Percentiles rank a stretch among this genome's conserved stretches.
phyloP scores from a whole-genome alignment of 2,329 filamentous ascomycete genomes.

The Cryphonectria parasitica region DNA sequence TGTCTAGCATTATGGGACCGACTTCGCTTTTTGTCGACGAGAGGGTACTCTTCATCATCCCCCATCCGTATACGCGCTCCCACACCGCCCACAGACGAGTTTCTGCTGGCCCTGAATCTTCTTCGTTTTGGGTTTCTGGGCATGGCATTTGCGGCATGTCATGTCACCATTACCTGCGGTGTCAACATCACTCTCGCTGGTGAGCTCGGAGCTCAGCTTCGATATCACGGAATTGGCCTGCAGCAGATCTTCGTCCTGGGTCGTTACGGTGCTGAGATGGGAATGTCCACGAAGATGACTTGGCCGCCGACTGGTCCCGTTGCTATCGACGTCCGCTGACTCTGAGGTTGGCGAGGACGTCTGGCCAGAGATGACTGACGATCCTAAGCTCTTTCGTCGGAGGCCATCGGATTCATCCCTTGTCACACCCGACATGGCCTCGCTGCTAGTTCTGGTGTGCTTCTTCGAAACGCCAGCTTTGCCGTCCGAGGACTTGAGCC shows the following conservation, averaged over 20 bases:
- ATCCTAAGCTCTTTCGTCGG: constrained; percentile 22
- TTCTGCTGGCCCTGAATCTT: constrained; percentile 57
- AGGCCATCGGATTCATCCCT: constrained; percentile 1
- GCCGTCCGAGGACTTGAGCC: constrained; percentile 37
- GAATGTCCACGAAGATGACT: constrained; percentile 22
- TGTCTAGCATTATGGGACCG: background rate
- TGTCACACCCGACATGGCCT: constrained; percentile 10
- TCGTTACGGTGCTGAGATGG: constrained; percentile 27
- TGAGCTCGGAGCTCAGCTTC: constrained; percentile 60
- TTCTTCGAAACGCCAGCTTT: constrained; percentile 16
- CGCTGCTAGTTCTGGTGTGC: constrained; percentile 25
- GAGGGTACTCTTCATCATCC: constrained; percentile 2
- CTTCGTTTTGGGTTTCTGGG: constrained; percentile 61
- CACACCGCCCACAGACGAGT: constrained; percentile 65
- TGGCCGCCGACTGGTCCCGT: constrained; percentile 23
- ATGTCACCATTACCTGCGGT: constrained; percentile 51
- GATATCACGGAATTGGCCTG: constrained; percentile 53
- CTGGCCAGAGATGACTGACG: constrained; percentile 18
- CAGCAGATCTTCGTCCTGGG: constrained; percentile 31
- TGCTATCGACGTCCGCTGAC: constrained; percentile 24
- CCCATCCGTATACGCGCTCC: constrained; percentile 36
- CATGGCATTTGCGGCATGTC: constrained; percentile 62
- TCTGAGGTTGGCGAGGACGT: constrained; percentile 27
- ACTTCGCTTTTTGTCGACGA: background rate
- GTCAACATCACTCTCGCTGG: constrained; percentile 41